Percentiles rank a stretch among this genome's conserved stretches.
phyloP scores from a whole-genome alignment of 345 rosid genomes.

The Bretschneidera sinensis region DNA sequence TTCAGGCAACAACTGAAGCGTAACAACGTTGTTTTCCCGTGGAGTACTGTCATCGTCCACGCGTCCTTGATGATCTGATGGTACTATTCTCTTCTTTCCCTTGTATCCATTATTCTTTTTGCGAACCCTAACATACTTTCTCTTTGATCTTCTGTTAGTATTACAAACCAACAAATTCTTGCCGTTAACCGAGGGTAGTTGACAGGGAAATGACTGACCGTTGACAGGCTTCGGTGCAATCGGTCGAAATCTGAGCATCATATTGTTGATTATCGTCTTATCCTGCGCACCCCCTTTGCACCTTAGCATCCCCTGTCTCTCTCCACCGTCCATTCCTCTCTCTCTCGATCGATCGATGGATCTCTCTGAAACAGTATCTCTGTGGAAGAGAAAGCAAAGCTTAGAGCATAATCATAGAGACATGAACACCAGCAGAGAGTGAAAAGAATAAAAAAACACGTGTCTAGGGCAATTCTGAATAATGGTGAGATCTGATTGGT shows the following conservation, averaged over 20 bases:
- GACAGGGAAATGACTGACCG: conserved; percentile 10
- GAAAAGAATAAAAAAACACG: too few relatives aligned
- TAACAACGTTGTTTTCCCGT: conserved; percentile 9
- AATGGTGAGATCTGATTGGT: too few relatives aligned
- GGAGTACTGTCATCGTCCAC: neutral
- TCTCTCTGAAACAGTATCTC: too few relatives aligned
- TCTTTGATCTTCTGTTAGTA: conserved; percentile 13
- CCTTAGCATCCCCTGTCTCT: too few relatives aligned
- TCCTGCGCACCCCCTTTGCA: conserved; percentile 7
- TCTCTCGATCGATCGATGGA: too few relatives aligned
- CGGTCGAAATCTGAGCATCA: conserved; percentile 30
- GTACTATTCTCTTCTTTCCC: neutral
- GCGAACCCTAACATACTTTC: conserved; percentile 37
- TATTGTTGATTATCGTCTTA: conserved; percentile 12
- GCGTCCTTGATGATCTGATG: conserved; percentile 1
- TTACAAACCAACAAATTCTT: conserved; percentile 9
- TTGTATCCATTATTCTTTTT: conserved; percentile 15
- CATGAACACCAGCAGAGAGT: too few relatives aligned
- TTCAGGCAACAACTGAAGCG: conserved; percentile 28
- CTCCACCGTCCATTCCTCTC: too few relatives aligned
- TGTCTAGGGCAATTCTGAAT: too few relatives aligned
- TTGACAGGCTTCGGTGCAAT: conserved; percentile 27
- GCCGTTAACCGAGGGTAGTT: neutral
- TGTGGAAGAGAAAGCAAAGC: too few relatives aligned
- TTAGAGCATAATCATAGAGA: too few relatives aligned